A percentile compares a stretch with the other conserved stretches of the same genome.
phyloP scores from a whole-genome alignment of 148 eudicot species.

The Oxyria digyna region DNA sequence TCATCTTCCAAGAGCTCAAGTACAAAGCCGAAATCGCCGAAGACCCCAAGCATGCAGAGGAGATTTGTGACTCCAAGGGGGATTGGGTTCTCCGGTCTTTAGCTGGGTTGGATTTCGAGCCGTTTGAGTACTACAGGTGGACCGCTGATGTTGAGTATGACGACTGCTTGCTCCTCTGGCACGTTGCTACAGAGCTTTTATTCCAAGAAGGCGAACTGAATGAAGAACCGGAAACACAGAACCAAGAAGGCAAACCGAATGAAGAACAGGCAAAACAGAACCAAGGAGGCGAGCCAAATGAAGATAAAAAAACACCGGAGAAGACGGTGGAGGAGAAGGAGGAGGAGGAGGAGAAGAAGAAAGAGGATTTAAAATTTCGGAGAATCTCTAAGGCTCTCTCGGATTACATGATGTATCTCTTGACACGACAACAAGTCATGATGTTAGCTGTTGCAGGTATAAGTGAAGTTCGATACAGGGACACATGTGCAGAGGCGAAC shows the following conservation, averaged over 20 bases:
- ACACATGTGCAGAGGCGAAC: constrained; percentile 6
- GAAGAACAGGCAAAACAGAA: too few species aligned
- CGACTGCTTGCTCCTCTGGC: constrained; percentile 41
- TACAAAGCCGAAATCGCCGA: constrained; percentile 19
- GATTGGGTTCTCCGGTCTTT: constrained; percentile 10
- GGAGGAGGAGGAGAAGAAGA: neutral
- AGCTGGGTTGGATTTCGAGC: constrained; percentile 14
- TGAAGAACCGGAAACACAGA: too few species aligned
- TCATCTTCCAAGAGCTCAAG: constrained; percentile 25
- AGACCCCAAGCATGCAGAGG: constrained; percentile 7
- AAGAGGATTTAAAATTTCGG: too few species aligned
- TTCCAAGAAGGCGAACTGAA: neutral
- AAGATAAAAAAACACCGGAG: too few species aligned
- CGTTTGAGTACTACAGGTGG: constrained; percentile 18
- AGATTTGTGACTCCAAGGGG: constrained; percentile 1
- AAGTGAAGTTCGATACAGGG: constrained; percentile 1
- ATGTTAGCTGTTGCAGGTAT: constrained; percentile 11
- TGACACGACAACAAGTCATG: neutral
- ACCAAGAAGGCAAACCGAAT: too few species aligned
- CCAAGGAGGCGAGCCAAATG: too few species aligned
- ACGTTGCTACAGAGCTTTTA: constrained; percentile 41
- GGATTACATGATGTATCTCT: constrained; percentile 1
- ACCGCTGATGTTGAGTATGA: constrained; percentile 27
- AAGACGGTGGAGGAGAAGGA: too few species aligned
- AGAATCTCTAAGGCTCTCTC: neutral